These are phyloP conservation scores for Escallonia rubra DNA, from an alignment of 129 eudicot genomes.

Conservation along the genomic window DNA sequence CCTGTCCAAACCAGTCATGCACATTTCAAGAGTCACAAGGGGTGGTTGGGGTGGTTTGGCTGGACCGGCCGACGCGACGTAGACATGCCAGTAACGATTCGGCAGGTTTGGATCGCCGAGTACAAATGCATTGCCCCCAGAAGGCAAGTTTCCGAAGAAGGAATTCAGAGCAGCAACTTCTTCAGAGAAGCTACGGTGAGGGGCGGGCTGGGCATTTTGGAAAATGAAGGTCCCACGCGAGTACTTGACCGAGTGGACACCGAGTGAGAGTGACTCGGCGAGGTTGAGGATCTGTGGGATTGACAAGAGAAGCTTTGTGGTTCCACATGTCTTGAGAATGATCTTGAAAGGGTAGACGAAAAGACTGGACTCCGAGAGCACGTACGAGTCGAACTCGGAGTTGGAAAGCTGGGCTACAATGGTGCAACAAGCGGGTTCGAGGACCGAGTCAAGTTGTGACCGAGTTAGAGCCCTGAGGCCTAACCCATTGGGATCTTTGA, in stretches of 20 bases:
- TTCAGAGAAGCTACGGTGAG: conserved; percentile 40
- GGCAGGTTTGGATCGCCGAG: conserved; percentile 15
- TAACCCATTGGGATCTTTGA: conserved; percentile 28
- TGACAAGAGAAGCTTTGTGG: conserved; percentile 32
- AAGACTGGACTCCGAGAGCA: conserved; percentile 45
- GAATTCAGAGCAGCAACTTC: conserved; percentile 25
- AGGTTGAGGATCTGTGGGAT: conserved; percentile 27
- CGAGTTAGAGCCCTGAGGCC: conserved; percentile 36
- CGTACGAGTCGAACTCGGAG: conserved; percentile 48
- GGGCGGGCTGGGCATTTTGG: conserved; percentile 29
- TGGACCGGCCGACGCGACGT: conserved; percentile 17
- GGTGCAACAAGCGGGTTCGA: conserved; percentile 38
- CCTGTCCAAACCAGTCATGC: conserved; percentile 34
- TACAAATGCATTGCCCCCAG: conserved; percentile 10
- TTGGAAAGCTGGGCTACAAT: conserved; percentile 31
- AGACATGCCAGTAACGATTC: conserved; percentile 30
- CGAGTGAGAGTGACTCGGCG: conserved; percentile 30
- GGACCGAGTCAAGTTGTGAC: conserved; percentile 30
- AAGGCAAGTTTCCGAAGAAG: conserved; percentile 11
- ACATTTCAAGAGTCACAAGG: conserved; percentile 25
- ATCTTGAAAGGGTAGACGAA: conserved; percentile 36
- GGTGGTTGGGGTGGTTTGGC: neutral
- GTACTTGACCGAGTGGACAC: conserved; percentile 26
- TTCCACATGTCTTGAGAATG: conserved; percentile 44
- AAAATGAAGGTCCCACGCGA: conserved; percentile 44